These are phyloP conservation scores for Trichosporon inkin DNA, from an alignment of 1,284 basidiomycete species.

Conservation along the genomic window DNA sequence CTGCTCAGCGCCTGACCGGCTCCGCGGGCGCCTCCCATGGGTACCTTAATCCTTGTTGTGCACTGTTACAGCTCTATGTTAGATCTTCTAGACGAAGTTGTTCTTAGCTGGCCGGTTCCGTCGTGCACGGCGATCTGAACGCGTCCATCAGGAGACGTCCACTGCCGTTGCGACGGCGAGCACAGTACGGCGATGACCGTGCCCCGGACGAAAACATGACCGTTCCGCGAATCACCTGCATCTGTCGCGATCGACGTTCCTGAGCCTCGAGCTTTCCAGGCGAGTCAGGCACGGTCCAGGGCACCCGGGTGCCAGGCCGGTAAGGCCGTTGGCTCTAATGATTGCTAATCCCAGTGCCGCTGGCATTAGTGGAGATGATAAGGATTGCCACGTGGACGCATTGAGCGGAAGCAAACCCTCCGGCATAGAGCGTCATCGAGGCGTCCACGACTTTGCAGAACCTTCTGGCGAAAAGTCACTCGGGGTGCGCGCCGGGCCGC, in stretches of 20 bases:
- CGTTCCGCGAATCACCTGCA: background rate
- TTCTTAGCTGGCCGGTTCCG: no score
- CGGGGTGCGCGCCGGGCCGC: no score
- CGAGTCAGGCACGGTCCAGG: background rate
- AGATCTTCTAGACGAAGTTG: background rate
- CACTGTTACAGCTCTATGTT: conserved; percentile 1
- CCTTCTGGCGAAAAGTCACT: background rate
- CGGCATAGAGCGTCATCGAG: no score
- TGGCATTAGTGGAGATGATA: no score
- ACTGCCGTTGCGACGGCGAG: no score
- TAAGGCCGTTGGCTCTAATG: background rate
- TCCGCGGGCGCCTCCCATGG: background rate
- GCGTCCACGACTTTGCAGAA: background rate
- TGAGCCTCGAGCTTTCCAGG: background rate
- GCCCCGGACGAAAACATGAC: background rate
- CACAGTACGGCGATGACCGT: background rate
- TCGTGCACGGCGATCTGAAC: no score
- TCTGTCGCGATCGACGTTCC: background rate
- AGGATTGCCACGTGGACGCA: no score
- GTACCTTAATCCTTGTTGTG: background rate
- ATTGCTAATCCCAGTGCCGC: no score
- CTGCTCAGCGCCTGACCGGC: background rate
- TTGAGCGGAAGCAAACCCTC: no score
- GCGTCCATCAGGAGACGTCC: no score
- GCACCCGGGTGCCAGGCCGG: no score